Base-by-base conservation (phyloP, 495 filamentous ascomycete genomes). In the Podospora pseudoanserina region DNA sequence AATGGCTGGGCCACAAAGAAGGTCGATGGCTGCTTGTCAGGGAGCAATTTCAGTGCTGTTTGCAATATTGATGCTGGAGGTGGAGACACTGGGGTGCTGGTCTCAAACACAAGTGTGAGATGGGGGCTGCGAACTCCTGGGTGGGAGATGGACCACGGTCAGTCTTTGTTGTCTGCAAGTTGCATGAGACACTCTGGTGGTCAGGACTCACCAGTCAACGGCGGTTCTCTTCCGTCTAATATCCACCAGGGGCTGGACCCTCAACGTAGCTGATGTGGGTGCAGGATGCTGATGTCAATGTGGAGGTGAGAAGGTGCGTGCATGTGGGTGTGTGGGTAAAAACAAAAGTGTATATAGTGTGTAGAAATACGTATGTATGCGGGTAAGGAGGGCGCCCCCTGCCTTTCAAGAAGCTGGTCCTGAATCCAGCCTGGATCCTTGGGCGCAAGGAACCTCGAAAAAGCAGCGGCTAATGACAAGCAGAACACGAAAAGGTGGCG, bases 311-410 rank as follows among this genome's bases (percentile, higher is more conserved):
- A 20, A 39, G 30, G 39, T 49, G 39, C 6, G 64, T 27, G 23
- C 44, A 32, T 57, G 53, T 27, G 53, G 7, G 66, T 63, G 60
- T 60, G 60, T 30, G 28, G 63, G 60, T 58, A 19, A 11, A 19
- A 20, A 23, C 23, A 23, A 4, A 26, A 58, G 55, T 58, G 55
- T 20, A 58, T 19, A 20, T 19, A 58, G n/a, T 15, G n/a, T 34
- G n/a, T 58, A 58, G 55, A 18, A 44, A 56, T 30, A 34, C 27
- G 64, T 64, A n/a, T 62, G 65, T 60, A 54, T 44, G 62, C n/a
- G 68, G 62, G 66, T 64, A 69, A 67, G 70, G 63, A 73, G 75
- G 75, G 74, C 72, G 75, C 74, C 71, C 75, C 72, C 71, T 75
- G 63, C 68, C 66, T 67, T n/a, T 49, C 27, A 65, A 63, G 34